Conservation (phyloP, 345 rosid genomes). For the Linum trigynum region DNA sequence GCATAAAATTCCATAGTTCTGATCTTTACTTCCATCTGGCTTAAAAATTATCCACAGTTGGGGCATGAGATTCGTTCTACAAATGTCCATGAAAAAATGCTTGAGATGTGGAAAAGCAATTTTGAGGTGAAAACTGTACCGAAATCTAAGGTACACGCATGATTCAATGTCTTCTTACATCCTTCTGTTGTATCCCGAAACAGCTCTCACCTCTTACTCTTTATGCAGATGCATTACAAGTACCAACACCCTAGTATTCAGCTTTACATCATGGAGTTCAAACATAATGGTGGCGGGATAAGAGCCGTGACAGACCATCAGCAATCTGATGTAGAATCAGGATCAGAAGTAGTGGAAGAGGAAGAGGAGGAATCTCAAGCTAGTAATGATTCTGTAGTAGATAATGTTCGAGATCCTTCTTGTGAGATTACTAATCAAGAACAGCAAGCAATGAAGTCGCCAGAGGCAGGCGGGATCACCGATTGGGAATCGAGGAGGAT, state of each 20-base stretch:
- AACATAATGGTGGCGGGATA: slow-evolving; percentile 24
- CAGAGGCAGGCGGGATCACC: slow-evolving; percentile 28
- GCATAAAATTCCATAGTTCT: neutral
- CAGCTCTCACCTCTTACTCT: neutral
- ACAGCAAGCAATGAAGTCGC: slow-evolving; percentile 19
- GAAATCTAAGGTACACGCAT: slow-evolving; percentile 37
- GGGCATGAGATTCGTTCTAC: slow-evolving; percentile 92
- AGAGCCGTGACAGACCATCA: slow-evolving; percentile 4
- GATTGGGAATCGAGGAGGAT: slow-evolving; percentile 90
- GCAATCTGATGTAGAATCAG: slow-evolving; percentile 24
- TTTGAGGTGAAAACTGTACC: slow-evolving; percentile 75
- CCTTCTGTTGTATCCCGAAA: neutral
- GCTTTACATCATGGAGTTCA: slow-evolving; percentile 62
- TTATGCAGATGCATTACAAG: slow-evolving; percentile 61
- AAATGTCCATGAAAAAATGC: slow-evolving; percentile 76
- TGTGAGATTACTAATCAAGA: slow-evolving; percentile 24
- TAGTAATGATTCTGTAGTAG: slow-evolving; percentile 7
- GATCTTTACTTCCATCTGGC: neutral
- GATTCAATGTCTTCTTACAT: no score
- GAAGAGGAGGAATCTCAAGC: slow-evolving; percentile 7
- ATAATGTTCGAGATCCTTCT: slow-evolving; percentile 14
- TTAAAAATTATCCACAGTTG: slow-evolving; percentile 11
- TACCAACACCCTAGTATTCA: slow-evolving; percentile 90
- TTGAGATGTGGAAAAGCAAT: slow-evolving; percentile 61
- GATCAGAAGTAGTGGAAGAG: slow-evolving; percentile 15